Evolutionary conservation across 345 rosid species (phyloP).

Genomic region (Populus tremula): DNA sequence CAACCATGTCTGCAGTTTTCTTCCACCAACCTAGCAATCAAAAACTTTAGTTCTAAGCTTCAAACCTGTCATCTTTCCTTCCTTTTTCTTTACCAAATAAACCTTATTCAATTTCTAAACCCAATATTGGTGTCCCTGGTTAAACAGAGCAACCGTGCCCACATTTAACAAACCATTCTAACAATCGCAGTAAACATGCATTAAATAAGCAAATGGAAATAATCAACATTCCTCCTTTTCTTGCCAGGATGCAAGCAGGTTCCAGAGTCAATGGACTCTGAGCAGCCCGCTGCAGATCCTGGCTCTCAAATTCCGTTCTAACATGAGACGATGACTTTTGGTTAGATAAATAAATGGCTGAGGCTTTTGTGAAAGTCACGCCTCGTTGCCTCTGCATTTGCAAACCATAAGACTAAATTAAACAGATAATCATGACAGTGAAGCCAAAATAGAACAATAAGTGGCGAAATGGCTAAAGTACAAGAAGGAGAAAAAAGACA

Average conservation of each 20-base stretch:
- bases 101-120: neutral
- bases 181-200: no score
- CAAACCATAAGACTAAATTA: neutral
- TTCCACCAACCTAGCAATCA: neutral
- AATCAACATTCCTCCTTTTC: neutral
- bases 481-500: neutral
- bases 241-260: no score
- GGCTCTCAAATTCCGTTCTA: neutral
- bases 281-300: neutral
- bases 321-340: neutral
- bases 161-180: no score
- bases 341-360: neutral
- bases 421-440: neutral
- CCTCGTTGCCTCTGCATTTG: neutral
- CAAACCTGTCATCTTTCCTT: neutral
- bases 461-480: neutral
- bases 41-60: neutral
- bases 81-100: no score
- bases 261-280: neutral
- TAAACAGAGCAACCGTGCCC: no score
- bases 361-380: neutral
- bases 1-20: slow-evolving; percentile 8
- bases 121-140: slow-evolving; percentile 5
- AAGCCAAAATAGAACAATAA: neutral
- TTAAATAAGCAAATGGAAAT: neutral